Evolutionary conservation across 148 eudicot species (phyloP).

Genomic region (Rheum nobile): DNA sequence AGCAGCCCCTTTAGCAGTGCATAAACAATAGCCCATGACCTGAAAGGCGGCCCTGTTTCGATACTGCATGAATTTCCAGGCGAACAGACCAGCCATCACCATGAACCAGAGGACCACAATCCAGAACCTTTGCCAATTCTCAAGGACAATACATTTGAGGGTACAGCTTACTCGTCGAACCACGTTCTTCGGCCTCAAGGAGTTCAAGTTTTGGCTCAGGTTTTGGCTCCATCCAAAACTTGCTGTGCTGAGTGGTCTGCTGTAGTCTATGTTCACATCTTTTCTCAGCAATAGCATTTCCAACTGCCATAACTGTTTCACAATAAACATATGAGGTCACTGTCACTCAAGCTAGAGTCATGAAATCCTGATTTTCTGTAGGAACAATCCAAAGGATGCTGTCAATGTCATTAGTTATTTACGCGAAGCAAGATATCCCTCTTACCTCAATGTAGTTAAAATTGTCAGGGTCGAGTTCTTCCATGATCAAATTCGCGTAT

Average conservation of each 20-base stretch:
- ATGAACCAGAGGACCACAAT: conserved; percentile 54
- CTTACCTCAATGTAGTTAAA: conserved; percentile 93
- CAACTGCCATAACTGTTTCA: conserved; percentile 84
- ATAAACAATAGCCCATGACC: conserved; percentile 82
- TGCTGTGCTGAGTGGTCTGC: conserved; percentile 67
- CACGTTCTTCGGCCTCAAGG: conserved; percentile 25
- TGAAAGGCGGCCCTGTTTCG: conserved; percentile 51
- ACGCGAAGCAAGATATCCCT: background rate
- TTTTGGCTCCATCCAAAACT: conserved; percentile 74
- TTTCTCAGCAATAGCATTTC: conserved; percentile 74
- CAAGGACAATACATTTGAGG: conserved; percentile 46
- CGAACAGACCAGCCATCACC: conserved; percentile 53
- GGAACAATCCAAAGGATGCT: background rate
- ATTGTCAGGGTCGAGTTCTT: conserved; percentile 84
- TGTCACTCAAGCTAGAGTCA: background rate
- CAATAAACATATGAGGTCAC: background rate
- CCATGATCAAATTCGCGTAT: conserved; percentile 89
- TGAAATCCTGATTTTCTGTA: background rate
- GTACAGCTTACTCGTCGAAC: conserved; percentile 35
- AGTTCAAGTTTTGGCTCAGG: conserved; percentile 45
- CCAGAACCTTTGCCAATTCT: conserved; percentile 89
- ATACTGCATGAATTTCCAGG: conserved; percentile 83
- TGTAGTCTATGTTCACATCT: conserved; percentile 76
- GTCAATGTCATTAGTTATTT: background rate
- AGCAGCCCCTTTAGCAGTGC: conserved; percentile 95